These are phyloP conservation scores for Fagopyrum tataricum DNA, from an alignment of 148 eudicot species.

Conservation along the genomic window DNA sequence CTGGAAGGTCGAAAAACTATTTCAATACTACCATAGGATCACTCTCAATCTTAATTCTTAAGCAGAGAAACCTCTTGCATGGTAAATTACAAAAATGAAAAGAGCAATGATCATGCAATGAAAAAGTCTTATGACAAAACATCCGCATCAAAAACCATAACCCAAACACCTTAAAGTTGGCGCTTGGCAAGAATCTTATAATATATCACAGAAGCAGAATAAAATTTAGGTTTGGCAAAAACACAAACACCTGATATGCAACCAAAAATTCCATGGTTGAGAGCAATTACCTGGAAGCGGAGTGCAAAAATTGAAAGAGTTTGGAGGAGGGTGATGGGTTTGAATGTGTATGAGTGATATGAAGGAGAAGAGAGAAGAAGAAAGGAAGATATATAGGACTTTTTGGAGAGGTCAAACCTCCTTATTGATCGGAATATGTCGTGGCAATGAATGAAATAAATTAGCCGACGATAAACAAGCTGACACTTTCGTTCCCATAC, in stretches of 20 bases:
- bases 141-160: neutral
- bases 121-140: neutral
- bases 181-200: neutral
- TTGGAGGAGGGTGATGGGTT: neutral
- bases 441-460: neutral
- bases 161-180: neutral
- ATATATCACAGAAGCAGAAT: neutral
- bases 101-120: too few relatives aligned
- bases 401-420: neutral
- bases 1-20: constrained; percentile 3
- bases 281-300: neutral
- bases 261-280: neutral
- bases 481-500: neutral
- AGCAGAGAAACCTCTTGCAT: neutral
- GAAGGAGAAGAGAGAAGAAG: neutral
- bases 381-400: neutral
- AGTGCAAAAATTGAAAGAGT: neutral
- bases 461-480: constrained; percentile 1
- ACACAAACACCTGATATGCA: constrained; percentile 5
- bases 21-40: neutral
- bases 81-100: too few relatives aligned
- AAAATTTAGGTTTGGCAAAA: neutral
- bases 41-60: neutral
- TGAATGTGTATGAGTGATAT: neutral
- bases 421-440: neutral